Evolutionary conservation across 2,329 filamentous ascomycete species (phyloP), one percentile per base, ranked within the genome.

Genomic region (Alternaria sp.): DNA sequence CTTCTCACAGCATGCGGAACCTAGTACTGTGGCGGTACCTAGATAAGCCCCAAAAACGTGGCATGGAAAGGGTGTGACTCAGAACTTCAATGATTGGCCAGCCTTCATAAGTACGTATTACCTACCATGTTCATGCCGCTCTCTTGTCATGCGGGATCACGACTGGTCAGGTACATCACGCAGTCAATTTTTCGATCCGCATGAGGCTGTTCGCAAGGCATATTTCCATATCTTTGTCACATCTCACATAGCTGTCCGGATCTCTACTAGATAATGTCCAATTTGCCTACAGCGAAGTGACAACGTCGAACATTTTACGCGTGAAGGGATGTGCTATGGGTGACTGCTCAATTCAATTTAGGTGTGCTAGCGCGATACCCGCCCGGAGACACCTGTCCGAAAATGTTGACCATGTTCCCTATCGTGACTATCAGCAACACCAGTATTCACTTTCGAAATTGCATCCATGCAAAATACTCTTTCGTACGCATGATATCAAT

Each of bases 191-290:
- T 66, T 46, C 46, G 43, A 55, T 49, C 32, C 36, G 12, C 44
- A 47, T 44, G 45, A 66, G 65, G 62, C 60, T 54, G 40, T 54
- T 44, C 45, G 44, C 60, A 36, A 68, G 62, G 62, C 65, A 36
- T 62, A 57, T 17, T 57, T 19, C 30, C 13, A 15, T 57, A 5
- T 32, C 52, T 68, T 40, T 8, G 32, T 23, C 46, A 30, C 23
- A 26, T 50, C 23, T 26, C 36, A 30, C 12, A n/a, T 40, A 15
- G 26, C 19, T 44, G 26, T 43, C 30, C 21, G 15, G 7, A 12
- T 21, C 25, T 23, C 51, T 23, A 26, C 17, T 6, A 15, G 11
- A 19, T 7, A 26, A 40, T 30, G 32, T 23, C 3, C 15, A 19
- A 13, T 32, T 32, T 21, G 17, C 49, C 11, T 21, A 32, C 17